Evolutionary conservation across 164 flowering plant genomes (phyloP), one percentile per base, ranked within the genome.

Genomic region (Kalanchoe fedtschenkoi): DNA sequence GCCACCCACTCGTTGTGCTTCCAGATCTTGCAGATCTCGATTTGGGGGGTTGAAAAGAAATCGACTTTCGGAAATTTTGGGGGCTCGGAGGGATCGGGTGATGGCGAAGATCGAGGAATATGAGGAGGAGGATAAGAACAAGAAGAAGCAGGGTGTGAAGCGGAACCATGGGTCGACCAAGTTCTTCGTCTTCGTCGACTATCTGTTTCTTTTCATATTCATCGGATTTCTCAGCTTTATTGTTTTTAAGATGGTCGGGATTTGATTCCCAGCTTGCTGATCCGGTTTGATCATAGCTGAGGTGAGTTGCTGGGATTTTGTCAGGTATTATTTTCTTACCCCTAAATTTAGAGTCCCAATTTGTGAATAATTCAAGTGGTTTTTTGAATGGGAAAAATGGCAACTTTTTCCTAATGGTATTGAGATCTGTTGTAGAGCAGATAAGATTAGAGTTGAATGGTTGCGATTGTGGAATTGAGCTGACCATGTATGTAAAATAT

Each of bases 171-270:
- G 88, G 42, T 84, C 90, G 6, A 77, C 84, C 38, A 67, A 42
- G n/a, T 76, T 86, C 56, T 88, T 88, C 60, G 77, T 88, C 3
- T 67, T 80, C 59, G 60, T 86, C 0, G 96, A 88, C 71, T 84
- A 84, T 65, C 66, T 86, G 28, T 88, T 86, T 71, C 73, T 88
- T 62, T 51, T 69, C 66, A 62, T 86, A 33, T 86, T 88, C 75
- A 63, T 83, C 46, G 79, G 67, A 2, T 78, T 88, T 67, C 85
- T 86, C 66, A 65, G 69, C 58, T 85, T 71, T 72, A 65, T 84
- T 63, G 54, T 88, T 62, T 68, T 67, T 67, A 82, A 81, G 69
- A 37, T 88, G 51, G 1, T 77, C 29, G 80, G 83, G 16, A 0
- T 77, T 59, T 80, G 72, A 80, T 71, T 56, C 51, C 8, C 24